Evolutionary conservation across 2,329 filamentous ascomycete genomes (phyloP).

Genomic region (Neopestalotiopsis rosae): DNA sequence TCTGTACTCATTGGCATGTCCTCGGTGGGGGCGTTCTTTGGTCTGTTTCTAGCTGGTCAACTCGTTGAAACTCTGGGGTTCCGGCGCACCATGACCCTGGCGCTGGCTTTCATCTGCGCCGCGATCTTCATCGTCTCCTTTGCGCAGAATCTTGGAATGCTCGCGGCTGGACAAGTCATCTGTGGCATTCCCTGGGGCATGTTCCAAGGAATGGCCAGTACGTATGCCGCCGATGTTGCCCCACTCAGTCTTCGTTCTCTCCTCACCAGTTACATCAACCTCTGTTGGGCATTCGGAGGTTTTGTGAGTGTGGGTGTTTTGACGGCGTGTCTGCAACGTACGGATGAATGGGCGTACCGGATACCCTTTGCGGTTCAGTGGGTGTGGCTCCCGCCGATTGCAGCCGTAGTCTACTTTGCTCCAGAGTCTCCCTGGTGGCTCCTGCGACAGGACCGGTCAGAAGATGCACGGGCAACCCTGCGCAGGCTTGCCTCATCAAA

Average conservation of each 20-base stretch:
- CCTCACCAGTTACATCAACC: conserved; percentile 33
- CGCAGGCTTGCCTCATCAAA: neutral
- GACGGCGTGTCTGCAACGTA: conserved; percentile 30
- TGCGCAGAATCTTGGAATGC: conserved; percentile 32
- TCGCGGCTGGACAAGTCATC: conserved; percentile 40
- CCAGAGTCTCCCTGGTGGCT: conserved; percentile 7
- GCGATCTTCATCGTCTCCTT: conserved; percentile 47
- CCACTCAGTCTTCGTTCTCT: conserved; percentile 32
- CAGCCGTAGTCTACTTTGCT: neutral
- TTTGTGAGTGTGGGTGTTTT: conserved; percentile 40
- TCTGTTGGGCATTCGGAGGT: conserved; percentile 45
- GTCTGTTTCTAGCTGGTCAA: conserved; percentile 45
- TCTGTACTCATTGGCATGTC: conserved; percentile 45
- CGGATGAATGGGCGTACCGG: conserved; percentile 1
- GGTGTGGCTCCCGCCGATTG: neutral
- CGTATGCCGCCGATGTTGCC: conserved; percentile 34
- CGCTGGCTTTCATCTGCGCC: conserved; percentile 36
- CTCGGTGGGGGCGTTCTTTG: conserved; percentile 47
- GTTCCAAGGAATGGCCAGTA: conserved; percentile 31
- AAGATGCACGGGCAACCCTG: neutral
- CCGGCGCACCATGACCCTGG: conserved; percentile 44
- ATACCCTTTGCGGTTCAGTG: neutral
- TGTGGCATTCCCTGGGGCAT: conserved; percentile 39
- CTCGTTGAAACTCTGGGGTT: conserved; percentile 22
- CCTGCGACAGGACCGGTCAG: neutral